These are phyloP conservation scores for Polygonum maritimum DNA, from an alignment of 148 eudicot species.

Conservation along the genomic window DNA sequence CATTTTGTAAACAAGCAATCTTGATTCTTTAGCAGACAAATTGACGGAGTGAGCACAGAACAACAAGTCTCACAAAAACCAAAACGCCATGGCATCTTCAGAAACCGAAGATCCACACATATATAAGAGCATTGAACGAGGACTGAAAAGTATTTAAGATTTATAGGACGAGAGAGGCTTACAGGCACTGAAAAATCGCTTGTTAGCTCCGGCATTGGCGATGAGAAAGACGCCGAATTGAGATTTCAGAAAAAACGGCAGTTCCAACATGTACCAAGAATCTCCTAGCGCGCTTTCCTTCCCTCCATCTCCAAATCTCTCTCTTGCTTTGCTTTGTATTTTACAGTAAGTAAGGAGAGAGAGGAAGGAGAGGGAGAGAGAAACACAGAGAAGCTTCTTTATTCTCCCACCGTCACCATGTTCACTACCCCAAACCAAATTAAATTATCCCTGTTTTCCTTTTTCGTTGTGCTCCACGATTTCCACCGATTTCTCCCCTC, in stretches of 20 bases:
- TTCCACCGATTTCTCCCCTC: slow-evolving; percentile 7
- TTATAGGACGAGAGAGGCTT: neutral
- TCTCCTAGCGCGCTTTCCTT: neutral
- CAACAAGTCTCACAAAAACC: neutral
- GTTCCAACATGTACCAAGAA: neutral
- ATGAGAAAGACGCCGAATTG: neutral
- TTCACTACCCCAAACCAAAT: neutral
- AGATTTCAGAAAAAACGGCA: neutral
- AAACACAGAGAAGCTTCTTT: neutral
- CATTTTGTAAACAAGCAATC: neutral
- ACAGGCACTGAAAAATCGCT: neutral
- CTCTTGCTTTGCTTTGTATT: neutral
- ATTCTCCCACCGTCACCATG: neutral
- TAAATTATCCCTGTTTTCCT: neutral
- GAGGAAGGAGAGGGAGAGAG: neutral
- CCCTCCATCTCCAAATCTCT: neutral
- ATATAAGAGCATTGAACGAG: neutral
- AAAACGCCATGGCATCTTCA: neutral
- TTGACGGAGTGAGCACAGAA: neutral
- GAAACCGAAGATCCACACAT: neutral
- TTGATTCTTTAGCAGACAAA: neutral
- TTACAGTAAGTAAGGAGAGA: neutral
- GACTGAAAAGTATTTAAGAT: neutral
- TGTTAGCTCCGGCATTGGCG: neutral
- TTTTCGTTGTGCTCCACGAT: neutral